Percentiles rank a stretch among this genome's conserved stretches.
Evolutionary conservation across 345 rosid genomes (phyloP).

Genomic region (Melaleuca quinquenervia): DNA sequence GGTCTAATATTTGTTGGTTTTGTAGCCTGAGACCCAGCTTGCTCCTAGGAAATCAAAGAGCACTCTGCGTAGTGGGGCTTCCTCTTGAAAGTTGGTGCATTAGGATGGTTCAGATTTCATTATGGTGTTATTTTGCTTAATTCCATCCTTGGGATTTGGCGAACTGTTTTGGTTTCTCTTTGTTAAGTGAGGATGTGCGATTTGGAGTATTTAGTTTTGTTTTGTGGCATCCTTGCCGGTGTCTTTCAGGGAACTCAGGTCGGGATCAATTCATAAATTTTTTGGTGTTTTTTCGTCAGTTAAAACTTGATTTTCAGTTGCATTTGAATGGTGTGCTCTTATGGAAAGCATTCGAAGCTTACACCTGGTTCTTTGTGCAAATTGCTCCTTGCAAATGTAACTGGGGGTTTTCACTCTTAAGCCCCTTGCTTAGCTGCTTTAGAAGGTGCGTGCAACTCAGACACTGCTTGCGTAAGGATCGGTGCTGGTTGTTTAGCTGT

Average conservation of each 20-base stretch:
- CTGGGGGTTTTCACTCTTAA: not conserved
- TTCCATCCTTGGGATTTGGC: not conserved
- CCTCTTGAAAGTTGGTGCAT: constrained; percentile 4
- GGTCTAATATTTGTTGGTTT: not conserved
- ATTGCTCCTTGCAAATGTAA: not conserved
- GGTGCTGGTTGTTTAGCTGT: not conserved
- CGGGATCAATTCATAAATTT: not conserved
- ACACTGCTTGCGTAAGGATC: not conserved
- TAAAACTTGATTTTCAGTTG: not conserved
- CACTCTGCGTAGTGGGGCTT: constrained; percentile 11
- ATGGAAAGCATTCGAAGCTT: not conserved
- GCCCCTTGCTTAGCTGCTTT: not conserved
- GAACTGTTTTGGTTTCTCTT: not conserved
- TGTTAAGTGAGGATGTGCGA: not conserved
- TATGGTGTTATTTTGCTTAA: not conserved
- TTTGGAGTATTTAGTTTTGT: not conserved
- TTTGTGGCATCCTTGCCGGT: not conserved
- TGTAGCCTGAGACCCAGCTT: constrained; percentile 55
- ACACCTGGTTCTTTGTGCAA: not conserved
- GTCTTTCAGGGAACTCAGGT: not conserved
- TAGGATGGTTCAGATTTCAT: not conserved
- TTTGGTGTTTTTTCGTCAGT: not conserved
- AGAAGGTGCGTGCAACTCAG: not conserved
- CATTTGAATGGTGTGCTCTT: not conserved
- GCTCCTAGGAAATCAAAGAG: constrained; percentile 18